Evolutionary conservation across 2,329 filamentous ascomycete genomes (phyloP).

Genomic region (Apiospora phragmitis): DNA sequence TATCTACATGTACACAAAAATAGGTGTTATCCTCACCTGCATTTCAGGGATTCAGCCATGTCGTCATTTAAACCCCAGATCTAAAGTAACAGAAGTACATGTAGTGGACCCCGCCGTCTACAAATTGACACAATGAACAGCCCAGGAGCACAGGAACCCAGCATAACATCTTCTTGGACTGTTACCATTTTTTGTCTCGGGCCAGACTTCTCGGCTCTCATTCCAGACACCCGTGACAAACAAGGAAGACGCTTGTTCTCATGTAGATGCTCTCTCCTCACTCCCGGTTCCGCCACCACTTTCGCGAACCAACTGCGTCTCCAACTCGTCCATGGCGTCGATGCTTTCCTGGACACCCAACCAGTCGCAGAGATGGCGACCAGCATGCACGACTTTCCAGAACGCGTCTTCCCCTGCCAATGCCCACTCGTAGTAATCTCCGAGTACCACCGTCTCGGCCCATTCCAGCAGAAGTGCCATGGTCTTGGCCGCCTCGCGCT

Average conservation of each 20-base stretch:
- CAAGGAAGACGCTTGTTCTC: background rate
- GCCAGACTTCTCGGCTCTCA: no score
- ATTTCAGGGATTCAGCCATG: background rate
- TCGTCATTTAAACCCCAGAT: background rate
- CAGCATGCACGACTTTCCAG: slow-evolving; percentile 20
- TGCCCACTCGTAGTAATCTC: slow-evolving; percentile 22
- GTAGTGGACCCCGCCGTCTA: background rate
- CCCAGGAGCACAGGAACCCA: background rate
- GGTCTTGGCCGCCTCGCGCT: slow-evolving; percentile 28
- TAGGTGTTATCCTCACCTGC: background rate
- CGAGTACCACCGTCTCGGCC: slow-evolving; percentile 29
- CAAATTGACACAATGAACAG: background rate
- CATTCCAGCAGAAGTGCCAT: slow-evolving; percentile 32
- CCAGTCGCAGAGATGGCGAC: slow-evolving; percentile 26
- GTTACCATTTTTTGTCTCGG: background rate
- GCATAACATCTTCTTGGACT: background rate
- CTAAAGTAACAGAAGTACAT: background rate
- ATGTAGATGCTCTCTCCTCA: background rate
- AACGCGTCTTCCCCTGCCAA: slow-evolving; percentile 8
- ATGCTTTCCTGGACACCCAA: slow-evolving; percentile 21
- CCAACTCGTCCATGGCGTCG: slow-evolving; percentile 16
- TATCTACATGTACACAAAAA: background rate
- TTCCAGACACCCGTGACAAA: background rate
- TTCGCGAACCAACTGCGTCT: background rate
- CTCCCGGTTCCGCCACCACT: background rate